These are phyloP conservation scores for Colletotrichum tofieldiae DNA, from an alignment of 2,329 filamentous ascomycete species.

Conservation along the genomic window DNA sequence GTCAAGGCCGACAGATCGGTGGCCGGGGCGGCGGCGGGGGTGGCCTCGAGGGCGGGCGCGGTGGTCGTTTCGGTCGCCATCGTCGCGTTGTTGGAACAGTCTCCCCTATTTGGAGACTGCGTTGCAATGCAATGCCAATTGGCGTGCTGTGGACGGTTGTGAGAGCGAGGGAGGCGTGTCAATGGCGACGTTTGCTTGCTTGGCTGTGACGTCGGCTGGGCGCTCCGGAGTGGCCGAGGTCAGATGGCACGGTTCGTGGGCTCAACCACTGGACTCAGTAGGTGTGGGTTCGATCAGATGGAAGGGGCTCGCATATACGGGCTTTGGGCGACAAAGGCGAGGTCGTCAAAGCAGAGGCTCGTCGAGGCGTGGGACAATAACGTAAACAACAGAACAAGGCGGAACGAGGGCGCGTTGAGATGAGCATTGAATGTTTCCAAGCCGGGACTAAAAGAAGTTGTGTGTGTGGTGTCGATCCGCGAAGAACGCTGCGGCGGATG, in stretches of 20 bases:
- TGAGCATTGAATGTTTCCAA: conserved; percentile 44
- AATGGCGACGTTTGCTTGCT: background rate
- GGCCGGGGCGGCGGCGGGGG: conserved; percentile 21
- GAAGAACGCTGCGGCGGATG: conserved; percentile 32
- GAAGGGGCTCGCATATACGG: conserved; percentile 19
- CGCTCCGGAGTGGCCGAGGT: conserved; percentile 9
- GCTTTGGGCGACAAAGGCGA: conserved; percentile 19
- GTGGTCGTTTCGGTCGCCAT: conserved; percentile 37
- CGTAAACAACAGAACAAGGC: conserved; percentile 38
- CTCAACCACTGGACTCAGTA: conserved; percentile 9
- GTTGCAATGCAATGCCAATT: conserved; percentile 26
- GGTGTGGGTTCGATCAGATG: conserved; percentile 17
- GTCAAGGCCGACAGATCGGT: conserved; percentile 33
- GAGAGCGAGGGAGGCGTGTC: background rate
- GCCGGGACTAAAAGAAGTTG: conserved; percentile 12
- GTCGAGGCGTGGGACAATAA: conserved; percentile 29
- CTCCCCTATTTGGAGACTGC: conserved; percentile 38
- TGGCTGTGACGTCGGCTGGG: background rate
- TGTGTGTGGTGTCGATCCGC: conserved; percentile 18
- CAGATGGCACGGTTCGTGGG: background rate
- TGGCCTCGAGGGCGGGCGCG: conserved; percentile 16
- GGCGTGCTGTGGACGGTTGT: conserved; percentile 1
- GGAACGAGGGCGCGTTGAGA: conserved; percentile 41
- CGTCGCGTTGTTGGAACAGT: conserved; percentile 19
- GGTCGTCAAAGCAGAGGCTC: conserved; percentile 27